A percentile compares a stretch with the other conserved stretches of the same genome.
Conservation (phyloP, 1,139 yeast species). For the Debaryomyces fabryi region DNA sequence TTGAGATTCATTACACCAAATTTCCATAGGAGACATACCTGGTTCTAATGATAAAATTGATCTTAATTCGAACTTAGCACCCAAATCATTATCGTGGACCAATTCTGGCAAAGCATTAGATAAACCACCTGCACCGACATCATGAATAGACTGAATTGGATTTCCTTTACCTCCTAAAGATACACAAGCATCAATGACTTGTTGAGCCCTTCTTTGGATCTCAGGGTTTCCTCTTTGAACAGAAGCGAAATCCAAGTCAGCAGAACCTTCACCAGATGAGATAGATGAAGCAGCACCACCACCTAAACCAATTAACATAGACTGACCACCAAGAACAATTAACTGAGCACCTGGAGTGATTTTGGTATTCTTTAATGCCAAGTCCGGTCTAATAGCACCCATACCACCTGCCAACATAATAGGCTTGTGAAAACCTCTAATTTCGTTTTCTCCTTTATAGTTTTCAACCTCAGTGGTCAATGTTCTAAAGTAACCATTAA, state of each 20-base stretch:
- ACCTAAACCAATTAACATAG: slow-evolving; percentile 98
- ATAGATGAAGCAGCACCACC: slow-evolving; percentile 99
- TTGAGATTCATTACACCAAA: slow-evolving; percentile 99
- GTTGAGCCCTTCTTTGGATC: slow-evolving; percentile 98
- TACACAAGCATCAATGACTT: slow-evolving; percentile 93
- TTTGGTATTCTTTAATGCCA: slow-evolving; percentile 83
- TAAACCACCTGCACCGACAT: slow-evolving; percentile 99
- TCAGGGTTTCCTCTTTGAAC: slow-evolving; percentile 99
- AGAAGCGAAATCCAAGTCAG: slow-evolving; percentile 95
- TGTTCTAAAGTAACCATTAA: slow-evolving; percentile 95
- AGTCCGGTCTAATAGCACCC: slow-evolving; percentile 93
- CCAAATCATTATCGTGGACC: slow-evolving; percentile 94
- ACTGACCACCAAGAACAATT: slow-evolving; percentile 96
- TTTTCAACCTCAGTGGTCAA: slow-evolving; percentile 77
- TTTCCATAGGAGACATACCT: slow-evolving; percentile 99
- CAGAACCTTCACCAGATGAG: slow-evolving; percentile 94
- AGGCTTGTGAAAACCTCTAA: slow-evolving; percentile 98
- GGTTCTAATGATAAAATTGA: slow-evolving; percentile 91
- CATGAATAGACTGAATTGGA: slow-evolving; percentile 96
- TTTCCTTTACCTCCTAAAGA: slow-evolving; percentile 70
- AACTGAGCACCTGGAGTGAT: slow-evolving; percentile 93
- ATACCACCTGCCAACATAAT: slow-evolving; percentile 99
- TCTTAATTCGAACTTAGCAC: slow-evolving; percentile 91
- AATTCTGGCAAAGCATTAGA: slow-evolving; percentile 97
- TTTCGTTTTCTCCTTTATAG: slow-evolving; percentile 63